Evolutionary conservation across 108 stramenopile genomes (phyloP).

Genomic region (Discostella pseudostelligera): DNA sequence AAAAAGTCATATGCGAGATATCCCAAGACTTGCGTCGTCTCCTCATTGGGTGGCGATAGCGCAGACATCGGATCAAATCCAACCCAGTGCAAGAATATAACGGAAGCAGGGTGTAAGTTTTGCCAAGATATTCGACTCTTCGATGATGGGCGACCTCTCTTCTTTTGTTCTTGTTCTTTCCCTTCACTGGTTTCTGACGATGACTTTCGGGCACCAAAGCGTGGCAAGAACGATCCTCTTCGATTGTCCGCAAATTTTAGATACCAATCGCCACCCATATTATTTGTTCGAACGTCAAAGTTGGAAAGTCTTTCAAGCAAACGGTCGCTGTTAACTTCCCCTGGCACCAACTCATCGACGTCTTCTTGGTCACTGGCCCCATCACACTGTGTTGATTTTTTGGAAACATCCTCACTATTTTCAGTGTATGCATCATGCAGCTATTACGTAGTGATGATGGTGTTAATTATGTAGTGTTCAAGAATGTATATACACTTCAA

Average conservation of each 20-base stretch:
- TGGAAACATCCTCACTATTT: constrained; percentile 24
- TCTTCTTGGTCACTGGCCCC: constrained; percentile 4
- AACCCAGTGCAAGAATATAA: constrained; percentile 81
- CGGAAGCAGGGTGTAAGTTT: constrained; percentile 46
- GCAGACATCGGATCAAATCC: constrained; percentile 66
- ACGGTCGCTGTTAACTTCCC: constrained; percentile 34
- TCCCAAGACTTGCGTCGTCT: constrained; percentile 71
- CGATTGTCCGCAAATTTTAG: constrained; percentile 66
- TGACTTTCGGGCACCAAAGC: constrained; percentile 4
- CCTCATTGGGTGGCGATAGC: constrained; percentile 68
- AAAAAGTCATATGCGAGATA: constrained; percentile 81
- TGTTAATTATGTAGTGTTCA: not conserved
- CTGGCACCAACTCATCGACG: constrained; percentile 29
- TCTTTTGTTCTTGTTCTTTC: constrained; percentile 23
- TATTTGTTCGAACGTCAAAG: constrained; percentile 77
- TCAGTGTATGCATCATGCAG: constrained; percentile 60
- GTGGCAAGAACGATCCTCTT: constrained; percentile 66
- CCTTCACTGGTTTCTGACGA: constrained; percentile 49
- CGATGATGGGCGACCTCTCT: constrained; percentile 31
- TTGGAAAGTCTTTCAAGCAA: constrained; percentile 58
- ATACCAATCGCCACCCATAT: constrained; percentile 71
- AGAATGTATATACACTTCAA: constrained; percentile 3
- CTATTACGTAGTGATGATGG: constrained; percentile 11
- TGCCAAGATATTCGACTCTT: constrained; percentile 49
- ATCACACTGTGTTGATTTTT: constrained; percentile 6